Base-by-base conservation (phyloP, 306 rosid genomes). In the Ammopiptanthus mongolicus region DNA sequence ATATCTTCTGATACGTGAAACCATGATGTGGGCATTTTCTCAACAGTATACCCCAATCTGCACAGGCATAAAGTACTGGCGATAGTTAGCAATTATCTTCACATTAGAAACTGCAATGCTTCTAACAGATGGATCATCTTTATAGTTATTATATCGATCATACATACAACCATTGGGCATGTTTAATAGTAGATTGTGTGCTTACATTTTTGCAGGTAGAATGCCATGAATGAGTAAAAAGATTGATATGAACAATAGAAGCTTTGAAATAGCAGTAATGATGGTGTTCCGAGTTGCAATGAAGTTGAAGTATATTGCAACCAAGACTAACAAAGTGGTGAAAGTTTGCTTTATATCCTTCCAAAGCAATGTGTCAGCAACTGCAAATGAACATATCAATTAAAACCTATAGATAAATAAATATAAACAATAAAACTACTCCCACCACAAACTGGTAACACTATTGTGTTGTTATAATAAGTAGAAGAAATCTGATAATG, bases 281-380 rank as follows among this genome's bases (percentile, higher is more conserved):
- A 85, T 71, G 77, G 97, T 92, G 82, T 62, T 80, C 80, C 78
- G 88, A 22, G 99, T 70, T 67, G 88, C 90, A 83, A 92, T 74
- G 87, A 95, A 90, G 91, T 79, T 87, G 86, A 75, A 87, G 89
- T 95, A 92, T 81, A 90, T 83, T 19, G 92, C 91, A 79, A 83
- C 47, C 88, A 90, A 74, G 80, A 90, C 78, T 68, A 92, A 56
- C 79, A 92, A 81, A 17, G 86, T 65, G 36, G 76, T 78, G 70
- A 86, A 64, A n/a, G 99, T 90, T 80, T 76, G 84, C 75, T 83
- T 95, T 80, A 73, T 90, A 78, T 95, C 93, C 96, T 84, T 95
- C 99, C 99, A 95, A 73, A 95, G 99, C 80, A 95, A 84, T 6
- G 89, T 83, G 68, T 95, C 97, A 71, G 99, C 97, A 89, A 91